These are phyloP conservation scores for Pelargonium cotyledonis DNA, from an alignment of 441 rosid genomes.

Conservation along the genomic window DNA sequence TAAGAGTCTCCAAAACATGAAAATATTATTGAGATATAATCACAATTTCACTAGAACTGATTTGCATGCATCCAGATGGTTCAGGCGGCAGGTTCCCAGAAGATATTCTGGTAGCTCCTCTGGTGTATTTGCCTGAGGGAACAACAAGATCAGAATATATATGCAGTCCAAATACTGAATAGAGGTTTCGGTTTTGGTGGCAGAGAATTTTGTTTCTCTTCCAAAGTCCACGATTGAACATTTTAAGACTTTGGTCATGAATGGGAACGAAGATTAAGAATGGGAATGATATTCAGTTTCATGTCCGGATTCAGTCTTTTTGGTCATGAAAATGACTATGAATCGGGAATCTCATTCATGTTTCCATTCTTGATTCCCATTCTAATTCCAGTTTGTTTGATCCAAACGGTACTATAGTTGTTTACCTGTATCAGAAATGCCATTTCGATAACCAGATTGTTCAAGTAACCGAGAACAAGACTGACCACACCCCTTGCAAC, in stretches of 20 bases:
- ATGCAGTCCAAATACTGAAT: not conserved
- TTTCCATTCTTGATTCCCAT: too few species aligned
- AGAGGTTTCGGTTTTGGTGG: not conserved
- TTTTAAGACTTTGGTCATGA: not conserved
- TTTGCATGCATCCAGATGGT: conserved; percentile 76
- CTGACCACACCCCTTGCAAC: conserved; percentile 96
- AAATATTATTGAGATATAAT: too few species aligned
- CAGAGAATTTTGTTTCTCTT: not conserved
- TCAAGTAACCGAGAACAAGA: conserved; percentile 93
- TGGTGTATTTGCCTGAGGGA: conserved; percentile 65
- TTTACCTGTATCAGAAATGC: conserved; percentile 88
- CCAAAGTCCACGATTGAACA: not conserved
- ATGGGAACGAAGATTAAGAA: too few species aligned
- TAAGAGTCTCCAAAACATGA: too few species aligned
- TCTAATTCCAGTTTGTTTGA: too few species aligned
- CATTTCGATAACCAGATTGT: conserved; percentile 90
- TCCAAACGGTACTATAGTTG: not conserved
- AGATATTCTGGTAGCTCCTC: conserved; percentile 94
- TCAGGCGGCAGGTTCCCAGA: conserved; percentile 83
- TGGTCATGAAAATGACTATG: too few species aligned
- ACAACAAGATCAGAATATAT: not conserved
- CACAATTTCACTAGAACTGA: conserved; percentile 38
- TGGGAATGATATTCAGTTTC: too few species aligned
- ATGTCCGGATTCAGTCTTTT: too few species aligned
- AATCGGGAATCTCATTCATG: too few species aligned